These are phyloP conservation scores for Apocynum venetum DNA, from an alignment of 257 asterid genomes.

Conservation along the genomic window DNA sequence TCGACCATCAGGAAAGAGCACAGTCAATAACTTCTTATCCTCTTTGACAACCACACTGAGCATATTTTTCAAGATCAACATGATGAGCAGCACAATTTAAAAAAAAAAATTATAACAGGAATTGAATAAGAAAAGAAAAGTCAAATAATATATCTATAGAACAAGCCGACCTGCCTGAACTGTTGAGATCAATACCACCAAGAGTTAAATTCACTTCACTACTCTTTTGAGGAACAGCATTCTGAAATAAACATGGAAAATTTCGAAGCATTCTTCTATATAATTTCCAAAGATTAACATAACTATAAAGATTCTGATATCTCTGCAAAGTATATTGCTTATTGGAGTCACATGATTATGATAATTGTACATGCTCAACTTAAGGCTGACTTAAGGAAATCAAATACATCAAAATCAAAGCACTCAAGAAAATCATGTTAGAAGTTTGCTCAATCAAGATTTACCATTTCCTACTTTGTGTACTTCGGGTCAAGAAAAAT, in stretches of 20 bases:
- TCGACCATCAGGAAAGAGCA: constrained; percentile 89
- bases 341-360: not conserved
- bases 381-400: not conserved
- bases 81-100: not conserved
- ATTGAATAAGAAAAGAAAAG: constrained; percentile 7
- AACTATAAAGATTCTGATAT: not conserved
- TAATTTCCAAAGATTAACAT: not conserved
- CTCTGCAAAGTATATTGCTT: not conserved
- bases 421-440: not conserved
- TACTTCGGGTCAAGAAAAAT: not conserved
- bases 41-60: constrained; percentile 95
- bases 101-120: constrained; percentile 6
- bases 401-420: not conserved
- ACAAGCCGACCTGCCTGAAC: constrained; percentile 98
- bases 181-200: constrained; percentile 99
- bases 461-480: not conserved
- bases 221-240: constrained; percentile 66
- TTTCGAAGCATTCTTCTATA: not conserved
- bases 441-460: not conserved
- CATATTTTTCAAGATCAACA: constrained; percentile 20
- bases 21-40: constrained; percentile 91
- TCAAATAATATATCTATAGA: constrained; percentile 13
- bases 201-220: constrained; percentile 93
- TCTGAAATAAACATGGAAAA: constrained; percentile 37
- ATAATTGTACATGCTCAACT: not conserved